Evolutionary conservation across 1,284 basidiomycete genomes (phyloP).

Genomic region (Rhodotorula sp.): DNA sequence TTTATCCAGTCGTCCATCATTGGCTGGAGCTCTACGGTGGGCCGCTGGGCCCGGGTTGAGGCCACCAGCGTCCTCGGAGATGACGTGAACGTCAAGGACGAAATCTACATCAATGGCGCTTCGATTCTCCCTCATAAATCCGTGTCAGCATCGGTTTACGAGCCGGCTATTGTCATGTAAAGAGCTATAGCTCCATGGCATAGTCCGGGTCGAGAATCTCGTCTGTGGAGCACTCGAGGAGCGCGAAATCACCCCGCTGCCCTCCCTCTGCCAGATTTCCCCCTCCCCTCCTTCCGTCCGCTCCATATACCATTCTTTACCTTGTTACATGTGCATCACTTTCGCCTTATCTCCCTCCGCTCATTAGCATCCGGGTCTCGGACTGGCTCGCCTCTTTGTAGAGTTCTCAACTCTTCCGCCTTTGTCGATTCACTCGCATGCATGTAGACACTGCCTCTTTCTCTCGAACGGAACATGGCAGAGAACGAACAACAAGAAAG

Average conservation of each 20-base stretch:
- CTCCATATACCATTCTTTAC: background rate
- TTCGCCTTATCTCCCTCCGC: background rate
- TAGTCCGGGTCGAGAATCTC: no score
- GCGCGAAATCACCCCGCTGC: background rate
- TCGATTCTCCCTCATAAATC: slow-evolving; percentile 56
- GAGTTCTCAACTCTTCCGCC: background rate
- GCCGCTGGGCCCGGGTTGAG: slow-evolving; percentile 53
- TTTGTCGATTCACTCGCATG: background rate
- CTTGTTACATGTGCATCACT: background rate
- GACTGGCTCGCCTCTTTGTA: no score
- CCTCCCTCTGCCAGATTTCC: background rate
- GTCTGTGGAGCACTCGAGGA: background rate
- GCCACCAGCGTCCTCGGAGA: slow-evolving; percentile 54
- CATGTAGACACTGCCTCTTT: background rate
- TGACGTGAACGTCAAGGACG: slow-evolving; percentile 58
- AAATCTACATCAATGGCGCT: slow-evolving; percentile 56
- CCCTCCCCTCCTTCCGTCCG: background rate
- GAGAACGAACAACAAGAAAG: background rate
- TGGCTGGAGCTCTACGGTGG: slow-evolving; percentile 58
- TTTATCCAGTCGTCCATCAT: slow-evolving; percentile 57
- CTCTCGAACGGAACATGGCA: background rate
- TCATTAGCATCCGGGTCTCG: background rate
- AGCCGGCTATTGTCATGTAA: slow-evolving; percentile 35
- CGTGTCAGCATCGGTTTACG: no score
- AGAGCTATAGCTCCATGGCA: background rate